Conservation (phyloP, 208 protist species). For the Tritrichomonas musculus region DNA sequence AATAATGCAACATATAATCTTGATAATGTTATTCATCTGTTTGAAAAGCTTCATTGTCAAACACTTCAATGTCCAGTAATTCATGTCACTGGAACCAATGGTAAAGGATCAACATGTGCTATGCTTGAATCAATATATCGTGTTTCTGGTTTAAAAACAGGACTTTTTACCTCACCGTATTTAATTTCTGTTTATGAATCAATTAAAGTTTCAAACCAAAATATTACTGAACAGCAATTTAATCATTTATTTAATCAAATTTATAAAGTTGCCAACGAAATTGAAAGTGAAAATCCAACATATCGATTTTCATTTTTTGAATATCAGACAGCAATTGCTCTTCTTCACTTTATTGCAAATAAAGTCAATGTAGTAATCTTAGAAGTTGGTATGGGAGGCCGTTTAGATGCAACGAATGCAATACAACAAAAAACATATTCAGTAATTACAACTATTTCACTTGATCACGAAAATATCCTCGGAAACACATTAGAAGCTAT, state of each 20-base stretch:
- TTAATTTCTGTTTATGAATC: neutral
- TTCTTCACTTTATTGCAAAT: neutral
- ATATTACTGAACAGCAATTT: neutral
- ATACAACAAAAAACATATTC: neutral
- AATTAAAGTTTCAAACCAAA: neutral
- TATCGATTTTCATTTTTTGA: neutral
- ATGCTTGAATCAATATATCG: constrained; percentile 29
- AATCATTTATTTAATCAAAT: neutral
- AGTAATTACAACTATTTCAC: constrained; percentile 31
- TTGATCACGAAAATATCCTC: constrained; percentile 33
- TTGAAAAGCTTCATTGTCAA: no score
- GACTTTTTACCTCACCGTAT: constrained; percentile 40
- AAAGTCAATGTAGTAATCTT: neutral
- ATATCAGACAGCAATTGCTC: neutral
- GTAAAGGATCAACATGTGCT: constrained; percentile 41
- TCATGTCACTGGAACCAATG: constrained; percentile 40
- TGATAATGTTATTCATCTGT: no score
- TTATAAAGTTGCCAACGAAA: no score
- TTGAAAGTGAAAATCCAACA: neutral
- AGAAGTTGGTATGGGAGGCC: constrained; percentile 35
- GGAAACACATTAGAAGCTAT: constrained; percentile 16
- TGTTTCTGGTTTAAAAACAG: constrained; percentile 23
- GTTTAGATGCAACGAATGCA: constrained; percentile 35
- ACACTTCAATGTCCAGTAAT: neutral
- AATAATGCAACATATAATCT: no score